A percentile compares a stretch with the other conserved stretches of the same genome.
These are phyloP conservation scores for Gentiana macrophylla DNA, from an alignment of 257 asterid genomes.

Conservation along the genomic window DNA sequence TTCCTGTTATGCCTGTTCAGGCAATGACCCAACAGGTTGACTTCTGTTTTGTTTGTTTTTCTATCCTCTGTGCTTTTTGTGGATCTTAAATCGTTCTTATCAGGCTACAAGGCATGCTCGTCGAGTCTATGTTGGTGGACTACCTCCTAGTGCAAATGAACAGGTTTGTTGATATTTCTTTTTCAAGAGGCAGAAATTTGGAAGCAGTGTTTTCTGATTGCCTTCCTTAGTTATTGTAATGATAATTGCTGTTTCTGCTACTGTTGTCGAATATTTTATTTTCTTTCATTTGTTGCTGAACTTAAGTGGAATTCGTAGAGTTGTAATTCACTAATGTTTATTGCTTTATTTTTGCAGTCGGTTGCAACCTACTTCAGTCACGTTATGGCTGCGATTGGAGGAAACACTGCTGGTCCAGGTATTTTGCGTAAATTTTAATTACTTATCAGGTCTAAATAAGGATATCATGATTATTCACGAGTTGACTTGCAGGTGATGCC, in stretches of 20 bases:
- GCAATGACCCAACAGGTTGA: slow-evolving; percentile 98
- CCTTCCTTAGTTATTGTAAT: no score
- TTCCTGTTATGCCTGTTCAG: slow-evolving; percentile 10
- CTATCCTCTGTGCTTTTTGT: neutral
- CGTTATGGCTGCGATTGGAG: slow-evolving; percentile 95
- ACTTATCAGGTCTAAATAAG: neutral
- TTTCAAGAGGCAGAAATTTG: no score
- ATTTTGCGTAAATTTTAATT: neutral
- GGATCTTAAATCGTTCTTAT: slow-evolving; percentile 4
- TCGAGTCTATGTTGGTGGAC: slow-evolving; percentile 97
- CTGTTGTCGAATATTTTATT: no score
- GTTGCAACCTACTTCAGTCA: slow-evolving; percentile 93
- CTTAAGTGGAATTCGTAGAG: no score
- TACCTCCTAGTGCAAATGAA: slow-evolving; percentile 91
- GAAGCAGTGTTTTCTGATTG: no score
- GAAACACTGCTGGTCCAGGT: slow-evolving; percentile 99
- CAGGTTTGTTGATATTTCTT: slow-evolving; percentile 33
- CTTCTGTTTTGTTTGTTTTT: neutral
- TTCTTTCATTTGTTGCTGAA: no score
- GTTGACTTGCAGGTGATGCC: slow-evolving; percentile 70
- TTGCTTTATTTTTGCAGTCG: slow-evolving; percentile 35
- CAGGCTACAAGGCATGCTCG: slow-evolving; percentile 99
- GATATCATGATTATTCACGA: neutral
- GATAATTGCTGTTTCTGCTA: no score
- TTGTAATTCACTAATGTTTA: neutral